Percentiles rank a stretch among this genome's conserved stretches.
phyloP scores from a whole-genome alignment of 2,329 filamentous ascomycete species.

The Ophiostoma novo-ulmi region DNA sequence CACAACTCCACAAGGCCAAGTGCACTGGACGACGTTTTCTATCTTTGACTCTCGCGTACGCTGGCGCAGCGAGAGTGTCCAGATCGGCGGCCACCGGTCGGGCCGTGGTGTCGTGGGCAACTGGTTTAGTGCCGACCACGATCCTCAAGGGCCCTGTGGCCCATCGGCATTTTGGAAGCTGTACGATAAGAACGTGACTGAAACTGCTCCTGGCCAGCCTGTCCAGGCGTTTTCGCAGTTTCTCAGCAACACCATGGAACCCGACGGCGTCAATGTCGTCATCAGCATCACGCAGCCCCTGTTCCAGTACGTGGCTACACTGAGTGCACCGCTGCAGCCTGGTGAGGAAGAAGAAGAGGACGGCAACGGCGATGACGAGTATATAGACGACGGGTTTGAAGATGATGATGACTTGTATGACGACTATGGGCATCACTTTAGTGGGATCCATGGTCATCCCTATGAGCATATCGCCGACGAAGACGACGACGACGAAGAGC shows the following conservation, averaged over 20 bases:
- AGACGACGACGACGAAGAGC: slow-evolving; percentile 8
- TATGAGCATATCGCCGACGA: slow-evolving; percentile 13
- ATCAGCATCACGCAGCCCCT: slow-evolving; percentile 24
- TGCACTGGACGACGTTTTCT: slow-evolving; percentile 67
- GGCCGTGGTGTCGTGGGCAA: slow-evolving; percentile 65
- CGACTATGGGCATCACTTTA: background rate
- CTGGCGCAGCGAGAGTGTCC: slow-evolving; percentile 73
- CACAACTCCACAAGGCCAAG: slow-evolving; percentile 63
- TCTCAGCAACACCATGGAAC: slow-evolving; percentile 11
- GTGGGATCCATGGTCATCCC: background rate
- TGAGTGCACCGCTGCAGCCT: background rate
- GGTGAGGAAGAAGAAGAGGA: background rate
- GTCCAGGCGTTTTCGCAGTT: slow-evolving; percentile 19
- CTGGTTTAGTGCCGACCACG: slow-evolving; percentile 75
- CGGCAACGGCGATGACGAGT: background rate
- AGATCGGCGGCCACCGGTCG: slow-evolving; percentile 62
- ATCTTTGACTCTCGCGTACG: slow-evolving; percentile 62
- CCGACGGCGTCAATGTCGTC: slow-evolving; percentile 19
- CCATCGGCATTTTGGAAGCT: slow-evolving; percentile 77
- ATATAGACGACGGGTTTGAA: background rate
- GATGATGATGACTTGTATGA: slow-evolving; percentile 27
- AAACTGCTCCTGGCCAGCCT: background rate
- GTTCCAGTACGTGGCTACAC: slow-evolving; percentile 3
- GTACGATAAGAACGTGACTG: slow-evolving; percentile 16
- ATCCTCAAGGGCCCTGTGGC: slow-evolving; percentile 60